Evolutionary conservation across 306 rosid species (phyloP), one percentile per base, ranked within the genome.

Genomic region (Gynostemma pentaphyllum): DNA sequence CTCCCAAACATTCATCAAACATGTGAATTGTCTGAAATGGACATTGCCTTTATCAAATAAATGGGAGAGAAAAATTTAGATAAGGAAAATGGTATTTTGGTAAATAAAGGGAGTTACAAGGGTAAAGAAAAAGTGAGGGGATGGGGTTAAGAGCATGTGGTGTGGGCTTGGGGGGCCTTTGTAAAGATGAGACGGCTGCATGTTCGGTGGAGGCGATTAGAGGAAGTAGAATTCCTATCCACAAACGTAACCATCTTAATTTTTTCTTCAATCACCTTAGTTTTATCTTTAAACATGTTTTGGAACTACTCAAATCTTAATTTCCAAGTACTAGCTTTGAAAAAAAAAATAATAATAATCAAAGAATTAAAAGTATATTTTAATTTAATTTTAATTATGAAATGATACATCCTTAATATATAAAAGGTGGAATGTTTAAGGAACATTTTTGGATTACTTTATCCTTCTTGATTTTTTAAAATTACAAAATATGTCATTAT

Each of bases 111-210:
- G 53, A 53, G 68, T 2, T 46, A 50, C 54, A 36, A 44, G 64
- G 61, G 63, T 1, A n/a, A 18, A 30, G 44, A 45, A 57, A 37
- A 11, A 34, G 23, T 3, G 4, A n/a, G n/a, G 45, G 2, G 79
- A 70, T 66, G 70, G 66, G 56, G 49, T 65, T 79, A 42, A 34
- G 50, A 75, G 66, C 69, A 81, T 82, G 89, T 78, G 83, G 96
- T 75, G 79, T 69, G 78, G 76, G 81, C 63, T 73, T 64, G 40
- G 23, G 68, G 62, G 56, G 75, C 50, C 63, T 76, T 53, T 65
- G 51, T 23, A 57, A 45, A 57, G 88, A 87, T 85, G 86, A 84
- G 89, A 81, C 78, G 19, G 77, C 51, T 67, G 75, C 76, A 69
- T 74, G 80, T 72, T 75, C 41, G 57, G 75, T 77, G 87, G 87